Base-by-base conservation (phyloP, 192 early-diverging fungal species). In the Entophlyctis luteolus region DNA sequence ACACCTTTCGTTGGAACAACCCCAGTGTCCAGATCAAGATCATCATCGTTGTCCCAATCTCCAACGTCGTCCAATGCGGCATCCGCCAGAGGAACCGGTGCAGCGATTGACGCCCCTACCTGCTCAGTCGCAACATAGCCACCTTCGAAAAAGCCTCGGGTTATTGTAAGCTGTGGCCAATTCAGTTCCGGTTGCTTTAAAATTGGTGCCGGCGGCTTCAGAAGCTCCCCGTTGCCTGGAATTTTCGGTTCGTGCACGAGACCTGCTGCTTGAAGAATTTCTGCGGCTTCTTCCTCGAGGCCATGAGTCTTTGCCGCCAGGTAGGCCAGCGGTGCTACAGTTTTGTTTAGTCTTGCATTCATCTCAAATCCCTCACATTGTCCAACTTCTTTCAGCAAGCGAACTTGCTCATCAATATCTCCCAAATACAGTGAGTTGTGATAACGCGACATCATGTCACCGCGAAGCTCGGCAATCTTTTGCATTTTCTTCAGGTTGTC, bases 401-500 rank as follows among this genome's bases (percentile, higher is more conserved):
- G 80, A 36, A 98, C 73, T 36, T 96, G 95, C 58, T 97, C 94
- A 56, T 94, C 91, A 32, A 94, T 83, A 71, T 98, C 91, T 38
- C 94, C 95, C 16, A 96, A 75, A 62, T 90, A 94, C 14, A 96
- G 72, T 3, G 95, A 84, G 68, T 96, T 93, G 67, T 99, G 95
- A 76, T 93, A 93, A 29, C 93, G 89, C 32, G 92, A 88, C 90
- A 94, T 91, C 54, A 79, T 66, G 71, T 97, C 90, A 31, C 88
- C 86, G 31, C 91, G 83, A 45, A 88, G 82, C 68, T 93, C 87
- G 0, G 95, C 88, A 72, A 98, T 96, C 78, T 93, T 93, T 56
- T 93, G 81, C 95, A 98, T 96, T 80, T 93, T 94, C 59, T 77
- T 82, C 54, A 98, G 77, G 77, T 99, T 98, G 23, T 96, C 93